Base-by-base conservation (phyloP, 1,284 basidiomycete species). In the Cystobasidiaceae sp. region DNA sequence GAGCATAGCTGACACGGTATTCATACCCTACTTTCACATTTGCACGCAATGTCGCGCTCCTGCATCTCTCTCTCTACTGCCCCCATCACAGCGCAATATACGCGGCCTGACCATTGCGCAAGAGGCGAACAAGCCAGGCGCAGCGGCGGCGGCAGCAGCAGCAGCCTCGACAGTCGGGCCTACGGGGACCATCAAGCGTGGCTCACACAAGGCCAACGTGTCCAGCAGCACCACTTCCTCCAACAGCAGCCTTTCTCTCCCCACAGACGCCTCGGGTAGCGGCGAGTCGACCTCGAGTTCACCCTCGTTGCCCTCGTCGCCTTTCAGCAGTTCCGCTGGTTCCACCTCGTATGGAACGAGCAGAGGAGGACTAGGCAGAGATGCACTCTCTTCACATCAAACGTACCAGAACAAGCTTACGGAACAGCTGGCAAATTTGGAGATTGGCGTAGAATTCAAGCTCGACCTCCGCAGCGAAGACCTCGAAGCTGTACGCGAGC, bases 401-500 rank as follows among this genome's bases (percentile, higher is more conserved):
- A 45, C 44, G 34, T 66, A 66, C 34, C 54, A 57, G 23, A 44
- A 46, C 65, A 73, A 73, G 52, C 50, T 75, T 23, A 71, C 69
- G 17, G 73, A 76, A 56, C 74, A 76, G 64, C 69, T 76, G 17
- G 76, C 76, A 37, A 76, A 70, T 27, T 67, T 79, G 7, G 78
- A 78, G 65, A 70, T 79, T 33, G 77, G 77, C 37, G 70, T 74
- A 27, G 77, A 78, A 56, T 77, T 75, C 70, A 78, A 77, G 71
- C 70, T 79, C 23, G 79, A 79, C 52, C 63, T 80, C 37, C 70
- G 76, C 48, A 75, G 74, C 48, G 76, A 78, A 60, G 77, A 80
- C 57, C 70, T 80, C 28, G 71, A 86, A 77, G 86, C 91, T 68
- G 77, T 97, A 32, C 81, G 84, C 28, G 94, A 98, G 77, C 82